Evolutionary conservation across 495 filamentous ascomycete genomes (phyloP).

Genomic region (Hypoxylon rickii): DNA sequence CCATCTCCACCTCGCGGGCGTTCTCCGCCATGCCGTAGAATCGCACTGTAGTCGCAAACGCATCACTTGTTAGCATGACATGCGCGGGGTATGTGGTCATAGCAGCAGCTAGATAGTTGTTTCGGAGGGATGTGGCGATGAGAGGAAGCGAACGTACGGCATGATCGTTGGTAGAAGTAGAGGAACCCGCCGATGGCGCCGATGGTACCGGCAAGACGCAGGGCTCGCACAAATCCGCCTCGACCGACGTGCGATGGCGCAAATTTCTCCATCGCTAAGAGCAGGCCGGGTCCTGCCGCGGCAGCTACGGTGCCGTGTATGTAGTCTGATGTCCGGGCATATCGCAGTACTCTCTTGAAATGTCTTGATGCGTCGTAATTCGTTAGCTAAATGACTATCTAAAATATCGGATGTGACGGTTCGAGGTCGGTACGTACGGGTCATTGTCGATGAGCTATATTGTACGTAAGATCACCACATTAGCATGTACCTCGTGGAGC

Average conservation of each 20-base stretch:
- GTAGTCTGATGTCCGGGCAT: slow-evolving; percentile 85
- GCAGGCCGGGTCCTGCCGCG: slow-evolving; percentile 68
- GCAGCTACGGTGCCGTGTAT: slow-evolving; percentile 66
- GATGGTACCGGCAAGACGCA: slow-evolving; percentile 77
- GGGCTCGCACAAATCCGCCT: slow-evolving; percentile 77
- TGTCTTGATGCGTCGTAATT: slow-evolving; percentile 61
- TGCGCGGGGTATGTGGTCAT: neutral
- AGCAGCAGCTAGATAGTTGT: neutral
- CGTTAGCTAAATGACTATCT: neutral
- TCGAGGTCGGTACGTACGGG: slow-evolving; percentile 67
- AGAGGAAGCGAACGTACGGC: slow-evolving; percentile 46
- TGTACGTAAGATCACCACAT: slow-evolving; percentile 1
- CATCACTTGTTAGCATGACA: too few relatives aligned
- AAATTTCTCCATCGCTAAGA: slow-evolving; percentile 79
- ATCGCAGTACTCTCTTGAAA: slow-evolving; percentile 82
- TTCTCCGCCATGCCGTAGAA: slow-evolving; percentile 97
- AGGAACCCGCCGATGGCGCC: slow-evolving; percentile 76
- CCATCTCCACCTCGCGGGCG: slow-evolving; percentile 85
- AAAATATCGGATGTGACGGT: neutral
- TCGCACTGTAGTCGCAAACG: slow-evolving; percentile 74
- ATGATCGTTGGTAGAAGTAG: slow-evolving; percentile 74
- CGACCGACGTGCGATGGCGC: slow-evolving; percentile 79
- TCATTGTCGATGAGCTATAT: slow-evolving; percentile 93
- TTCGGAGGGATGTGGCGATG: neutral
- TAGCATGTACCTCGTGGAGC: slow-evolving; percentile 3